These are phyloP conservation scores for Oryza glumipatula DNA, from an alignment of 176 grass and related monocot genomes.

Conservation along the genomic window DNA sequence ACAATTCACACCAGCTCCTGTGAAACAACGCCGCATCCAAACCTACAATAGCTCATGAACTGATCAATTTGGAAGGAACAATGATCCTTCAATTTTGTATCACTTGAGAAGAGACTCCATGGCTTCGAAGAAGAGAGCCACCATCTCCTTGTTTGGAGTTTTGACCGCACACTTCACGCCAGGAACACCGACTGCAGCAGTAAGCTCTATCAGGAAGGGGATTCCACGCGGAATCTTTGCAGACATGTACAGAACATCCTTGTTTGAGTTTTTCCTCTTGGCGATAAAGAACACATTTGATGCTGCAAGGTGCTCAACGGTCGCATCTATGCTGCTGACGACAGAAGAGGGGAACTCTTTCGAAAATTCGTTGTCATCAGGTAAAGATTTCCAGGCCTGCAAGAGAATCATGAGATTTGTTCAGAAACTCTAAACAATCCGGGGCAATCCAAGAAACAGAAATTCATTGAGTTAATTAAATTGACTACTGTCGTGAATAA, in stretches of 20 bases:
- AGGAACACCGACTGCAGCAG: constrained; percentile 63
- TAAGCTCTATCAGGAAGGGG: constrained; percentile 92
- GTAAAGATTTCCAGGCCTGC: constrained; percentile 95
- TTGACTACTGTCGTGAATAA: not conserved
- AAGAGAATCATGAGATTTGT: not conserved
- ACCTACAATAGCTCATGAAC: constrained; percentile 26
- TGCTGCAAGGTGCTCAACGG: constrained; percentile 63
- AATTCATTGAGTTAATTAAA: constrained; percentile 11
- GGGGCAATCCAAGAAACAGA: not conserved
- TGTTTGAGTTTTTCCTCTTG: constrained; percentile 86
- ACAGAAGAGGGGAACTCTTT: constrained; percentile 65
- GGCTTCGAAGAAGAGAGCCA: constrained; percentile 83
- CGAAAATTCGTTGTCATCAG: constrained; percentile 78
- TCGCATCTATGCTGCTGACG: constrained; percentile 81
- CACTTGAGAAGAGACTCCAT: constrained; percentile 82
- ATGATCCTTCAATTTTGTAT: constrained; percentile 6
- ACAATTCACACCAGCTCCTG: constrained; percentile 43
- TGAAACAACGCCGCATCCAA: constrained; percentile 16
- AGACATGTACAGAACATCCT: constrained; percentile 77
- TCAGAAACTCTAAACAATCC: not conserved
- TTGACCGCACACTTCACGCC: constrained; percentile 92
- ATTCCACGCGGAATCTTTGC: constrained; percentile 70
- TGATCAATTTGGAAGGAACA: constrained; percentile 31
- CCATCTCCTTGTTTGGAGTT: constrained; percentile 79
- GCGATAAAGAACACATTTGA: constrained; percentile 95